Conservation (phyloP, 768 basidiomycete species). For the Asterophora parasitica region DNA sequence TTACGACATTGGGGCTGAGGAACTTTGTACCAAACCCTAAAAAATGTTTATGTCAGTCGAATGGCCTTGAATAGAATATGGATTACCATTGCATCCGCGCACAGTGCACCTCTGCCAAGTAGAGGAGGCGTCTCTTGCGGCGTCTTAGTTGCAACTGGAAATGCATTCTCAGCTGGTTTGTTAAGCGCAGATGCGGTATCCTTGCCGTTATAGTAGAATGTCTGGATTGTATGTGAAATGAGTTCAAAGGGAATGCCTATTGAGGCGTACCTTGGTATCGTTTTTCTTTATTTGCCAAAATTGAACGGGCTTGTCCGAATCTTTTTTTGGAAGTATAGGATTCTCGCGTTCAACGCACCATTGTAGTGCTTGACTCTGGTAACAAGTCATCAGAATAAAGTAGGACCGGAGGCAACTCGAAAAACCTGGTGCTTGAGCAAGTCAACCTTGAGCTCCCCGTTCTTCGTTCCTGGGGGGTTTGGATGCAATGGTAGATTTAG, state of each 20-base stretch:
- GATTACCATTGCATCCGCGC: slow-evolving; percentile 83
- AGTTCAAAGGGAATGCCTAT: background rate
- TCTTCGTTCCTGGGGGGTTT: slow-evolving; percentile 64
- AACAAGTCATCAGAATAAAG: slow-evolving; percentile 1
- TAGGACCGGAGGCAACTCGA: background rate
- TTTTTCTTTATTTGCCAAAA: slow-evolving; percentile 77
- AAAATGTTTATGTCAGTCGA: background rate
- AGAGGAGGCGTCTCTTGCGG: slow-evolving; percentile 60
- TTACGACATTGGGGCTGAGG: background rate
- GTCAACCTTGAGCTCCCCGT: slow-evolving; percentile 64
- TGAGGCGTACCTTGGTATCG: slow-evolving; percentile 43
- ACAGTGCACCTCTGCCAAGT: slow-evolving; percentile 81
- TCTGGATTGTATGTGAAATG: slow-evolving; percentile 24
- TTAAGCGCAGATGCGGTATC: background rate
- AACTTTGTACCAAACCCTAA: slow-evolving; percentile 36
- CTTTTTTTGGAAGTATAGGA: slow-evolving; percentile 63
- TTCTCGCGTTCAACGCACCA: slow-evolving; percentile 86
- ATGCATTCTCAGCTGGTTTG: background rate
- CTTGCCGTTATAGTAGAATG: slow-evolving; percentile 68
- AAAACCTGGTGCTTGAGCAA: slow-evolving; percentile 78
- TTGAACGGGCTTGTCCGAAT: slow-evolving; percentile 73
- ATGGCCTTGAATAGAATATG: background rate
- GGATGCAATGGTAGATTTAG: slow-evolving; percentile 66
- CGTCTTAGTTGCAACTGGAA: slow-evolving; percentile 72
- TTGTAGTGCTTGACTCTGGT: slow-evolving; percentile 73